Evolutionary conservation across 805 yeast genomes (phyloP), one percentile per base, ranked within the genome.

Genomic region (Kodamaea sagamina): DNA sequence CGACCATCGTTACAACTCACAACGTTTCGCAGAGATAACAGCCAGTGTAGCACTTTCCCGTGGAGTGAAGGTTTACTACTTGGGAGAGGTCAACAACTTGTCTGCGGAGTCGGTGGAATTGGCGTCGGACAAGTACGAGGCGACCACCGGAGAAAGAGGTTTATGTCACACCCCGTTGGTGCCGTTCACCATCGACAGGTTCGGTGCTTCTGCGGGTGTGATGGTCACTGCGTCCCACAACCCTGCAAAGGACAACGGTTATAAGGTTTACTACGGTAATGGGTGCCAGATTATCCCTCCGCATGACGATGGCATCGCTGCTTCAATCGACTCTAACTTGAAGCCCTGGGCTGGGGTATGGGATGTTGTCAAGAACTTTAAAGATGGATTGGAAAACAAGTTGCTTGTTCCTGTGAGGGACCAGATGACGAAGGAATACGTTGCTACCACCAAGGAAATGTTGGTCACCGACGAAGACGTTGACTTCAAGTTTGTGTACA

Each of bases 251-350:
- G 97, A 89, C 59, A 90, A 90, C 57, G 98, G 98, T 0, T 92
- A 88, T 66, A 92, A 92, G 58, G 98, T 92, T 1, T 92, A 93
- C 67, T 89, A 93, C 80, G 69, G 74, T 7, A 92, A 92, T 59
- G 98, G 97, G 3, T 92, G 97, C 62, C 98, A 93, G 62, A 93
- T 92, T 49, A 88, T 92, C 36, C 90, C 96, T 2, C 98, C 99
- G 0, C 89, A 84, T 56, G 98, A 93, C 57, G 54, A 55, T 2
- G 81, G 75, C 1, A 92, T 92, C 49, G 89, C 96, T 16, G 47
- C 60, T 2, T 57, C 71, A 1, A 92, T 92, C 32, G 69, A 77
- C 18, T 54, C 66, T 10, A 86, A 87, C 54, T 63, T 87, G 47
- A 61, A 50, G 3, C 92, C 95, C 0, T 75, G 85, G 77, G 42